Evolutionary conservation across 306 rosid genomes (phyloP).

Genomic region (Dryas alaskensis): DNA sequence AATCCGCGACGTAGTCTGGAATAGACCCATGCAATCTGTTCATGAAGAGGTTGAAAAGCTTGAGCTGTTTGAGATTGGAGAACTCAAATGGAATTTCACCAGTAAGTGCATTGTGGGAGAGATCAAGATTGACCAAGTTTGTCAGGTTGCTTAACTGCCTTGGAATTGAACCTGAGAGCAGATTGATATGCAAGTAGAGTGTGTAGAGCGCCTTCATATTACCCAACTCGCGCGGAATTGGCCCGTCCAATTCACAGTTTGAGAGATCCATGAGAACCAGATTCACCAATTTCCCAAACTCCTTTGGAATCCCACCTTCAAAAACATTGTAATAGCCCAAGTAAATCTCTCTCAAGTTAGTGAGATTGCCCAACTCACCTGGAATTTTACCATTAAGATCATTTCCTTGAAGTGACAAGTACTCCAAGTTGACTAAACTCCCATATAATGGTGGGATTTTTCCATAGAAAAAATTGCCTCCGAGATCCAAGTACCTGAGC

Average conservation of each 20-base stretch:
- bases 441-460: conserved; percentile 64
- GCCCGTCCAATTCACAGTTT: conserved; percentile 61
- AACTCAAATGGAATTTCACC: conserved; percentile 87
- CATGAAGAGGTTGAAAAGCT: conserved; percentile 76
- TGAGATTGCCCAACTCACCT: conserved; percentile 69
- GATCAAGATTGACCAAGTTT: conserved; percentile 53
- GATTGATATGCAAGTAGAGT: conserved; percentile 66
- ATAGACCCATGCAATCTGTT: conserved; percentile 81
- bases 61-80: conserved; percentile 49
- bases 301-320: conserved; percentile 76
- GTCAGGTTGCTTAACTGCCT: conserved; percentile 67
- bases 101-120: conserved; percentile 68
- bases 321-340: conserved; percentile 72
- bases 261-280: conserved; percentile 71
- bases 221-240: conserved; percentile 70
- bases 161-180: conserved; percentile 69
- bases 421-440: conserved; percentile 46
- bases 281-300: conserved; percentile 58
- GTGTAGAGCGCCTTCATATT: conserved; percentile 59
- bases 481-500: conserved; percentile 69
- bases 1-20: conserved; percentile 66
- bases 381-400: conserved; percentile 69
- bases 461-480: conserved; percentile 71
- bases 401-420: conserved; percentile 75
- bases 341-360: conserved; percentile 54